phyloP scores from a whole-genome alignment of 495 filamentous ascomycete species.

The Penicillium verhagenii region DNA sequence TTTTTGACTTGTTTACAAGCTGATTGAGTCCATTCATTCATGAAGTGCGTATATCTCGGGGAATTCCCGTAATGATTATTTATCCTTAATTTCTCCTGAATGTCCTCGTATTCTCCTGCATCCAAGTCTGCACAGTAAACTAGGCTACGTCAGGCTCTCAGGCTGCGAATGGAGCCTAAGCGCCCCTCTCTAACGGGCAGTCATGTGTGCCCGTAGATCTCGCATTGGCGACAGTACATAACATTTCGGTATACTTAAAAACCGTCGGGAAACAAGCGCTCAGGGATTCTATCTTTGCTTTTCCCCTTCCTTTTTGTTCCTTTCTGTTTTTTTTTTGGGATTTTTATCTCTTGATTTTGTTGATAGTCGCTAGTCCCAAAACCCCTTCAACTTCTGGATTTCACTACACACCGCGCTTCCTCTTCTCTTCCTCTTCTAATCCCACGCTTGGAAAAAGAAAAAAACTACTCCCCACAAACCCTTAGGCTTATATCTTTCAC shows the following conservation, averaged over 20 bases:
- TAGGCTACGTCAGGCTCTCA: constrained; percentile 13
- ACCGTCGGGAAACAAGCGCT: constrained; percentile 3
- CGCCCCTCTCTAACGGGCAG: constrained; percentile 32
- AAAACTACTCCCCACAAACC: not conserved
- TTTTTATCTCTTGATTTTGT: constrained; percentile 1
- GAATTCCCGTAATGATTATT: too few relatives aligned
- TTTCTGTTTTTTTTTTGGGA: constrained; percentile 12
- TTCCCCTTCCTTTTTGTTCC: constrained; percentile 2
- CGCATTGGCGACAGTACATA: constrained; percentile 2
- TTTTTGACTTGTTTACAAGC: too few relatives aligned
- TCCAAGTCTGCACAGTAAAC: not conserved
- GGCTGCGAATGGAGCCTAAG: constrained; percentile 30
- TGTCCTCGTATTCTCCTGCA: not conserved
- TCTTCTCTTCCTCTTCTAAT: constrained; percentile 3
- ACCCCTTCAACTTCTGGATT: not conserved
- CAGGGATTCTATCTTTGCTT: constrained; percentile 5
- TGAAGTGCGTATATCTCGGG: too few relatives aligned
- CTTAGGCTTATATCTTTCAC: not conserved
- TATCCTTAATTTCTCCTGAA: not conserved
- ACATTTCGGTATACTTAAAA: not conserved
- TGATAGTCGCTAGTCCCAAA: not conserved
- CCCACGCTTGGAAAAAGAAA: too few relatives aligned
- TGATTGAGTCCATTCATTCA: too few relatives aligned
- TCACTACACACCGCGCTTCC: not conserved
- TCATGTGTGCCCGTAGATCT: constrained; percentile 39